Evolutionary conservation across 352 stramenopile genomes (phyloP), one percentile per base, ranked within the genome.

Genomic region (Pythium oligandrum): DNA sequence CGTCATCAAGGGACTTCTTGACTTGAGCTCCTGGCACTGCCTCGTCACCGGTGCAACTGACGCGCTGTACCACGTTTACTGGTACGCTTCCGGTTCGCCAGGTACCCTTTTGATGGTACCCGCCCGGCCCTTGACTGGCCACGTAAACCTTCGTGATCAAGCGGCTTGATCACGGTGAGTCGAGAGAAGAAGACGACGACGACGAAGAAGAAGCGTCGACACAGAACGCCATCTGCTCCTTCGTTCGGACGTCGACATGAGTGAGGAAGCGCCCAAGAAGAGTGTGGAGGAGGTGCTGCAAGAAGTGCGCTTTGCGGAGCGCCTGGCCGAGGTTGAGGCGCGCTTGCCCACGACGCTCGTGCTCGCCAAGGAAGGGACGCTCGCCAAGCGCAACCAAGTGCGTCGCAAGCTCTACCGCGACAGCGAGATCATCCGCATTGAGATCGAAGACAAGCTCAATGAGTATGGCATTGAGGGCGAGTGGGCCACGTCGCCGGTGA

Each of bases 401-500:
- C 68, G 69, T 17, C 77, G 79, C 57, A 68, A 81, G 55, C 71
- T 90, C 10, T 89, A 93, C 54, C 64, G 69, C 44, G 79, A 90
- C 54, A 76, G 61, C 57, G 83, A 93, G 57, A 58, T 89, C 33
- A 61, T 93, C 47, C 83, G 78, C 53, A 63, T 93, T 17, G 83
- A 93, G 53, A 66, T 93, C 40, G 80, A 93, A 49, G 83, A 90
- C 63, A 68, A 78, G 31, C 69, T 92, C 58, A 88, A 90, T 59
- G 48, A 71, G 47, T 58, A 82, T 17, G 80, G 75, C 40, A 78
- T 89, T 37, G 75, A 90, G 44, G 68, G 53, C n/a, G 65, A 86
- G 53, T 87, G 68, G 68, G 36, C 71, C 11, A 65, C 67, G 30
- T 72, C 71, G 8, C 57, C 69, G 0, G 68, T 77, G 48, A 77